Percentiles rank a stretch among this genome's conserved stretches.
Conservation (phyloP, 768 basidiomycete genomes). For the Pholiota conissans region DNA sequence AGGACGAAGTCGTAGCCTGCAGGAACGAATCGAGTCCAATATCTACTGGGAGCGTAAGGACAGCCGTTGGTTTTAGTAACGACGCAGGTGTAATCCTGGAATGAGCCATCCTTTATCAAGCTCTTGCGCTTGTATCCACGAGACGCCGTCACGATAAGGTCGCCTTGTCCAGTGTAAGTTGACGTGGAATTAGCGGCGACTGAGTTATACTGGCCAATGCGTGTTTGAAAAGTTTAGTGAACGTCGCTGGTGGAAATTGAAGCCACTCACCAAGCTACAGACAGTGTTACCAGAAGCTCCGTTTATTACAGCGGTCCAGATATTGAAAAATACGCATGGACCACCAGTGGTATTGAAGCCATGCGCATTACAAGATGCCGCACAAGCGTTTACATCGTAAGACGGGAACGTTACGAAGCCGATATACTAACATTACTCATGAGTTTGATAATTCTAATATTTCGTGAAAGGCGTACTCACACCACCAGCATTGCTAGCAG, state of each 20-base stretch:
- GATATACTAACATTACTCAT: background rate
- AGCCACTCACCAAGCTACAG: conserved; percentile 1
- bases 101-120: conserved; percentile 13
- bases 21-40: conserved; percentile 5
- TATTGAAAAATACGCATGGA: conserved; percentile 6
- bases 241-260: background rate
- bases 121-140: conserved; percentile 13
- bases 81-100: conserved; percentile 16
- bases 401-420: background rate
- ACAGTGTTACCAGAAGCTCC: background rate
- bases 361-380: background rate
- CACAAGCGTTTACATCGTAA: conserved; percentile 1
- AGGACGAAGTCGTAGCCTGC: conserved; percentile 5
- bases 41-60: conserved; percentile 8
- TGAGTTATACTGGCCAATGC: background rate
- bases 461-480: background rate
- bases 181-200: conserved; percentile 10
- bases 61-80: conserved; percentile 3
- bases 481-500: background rate
- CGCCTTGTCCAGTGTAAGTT: conserved; percentile 15
- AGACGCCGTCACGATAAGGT: conserved; percentile 5
- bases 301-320: conserved; percentile 3
- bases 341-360: background rate
- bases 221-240: background rate
- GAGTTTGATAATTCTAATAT: background rate